Evolutionary conservation across 495 filamentous ascomycete genomes (phyloP).

Genomic region (Antarctomyces pellizariae): DNA sequence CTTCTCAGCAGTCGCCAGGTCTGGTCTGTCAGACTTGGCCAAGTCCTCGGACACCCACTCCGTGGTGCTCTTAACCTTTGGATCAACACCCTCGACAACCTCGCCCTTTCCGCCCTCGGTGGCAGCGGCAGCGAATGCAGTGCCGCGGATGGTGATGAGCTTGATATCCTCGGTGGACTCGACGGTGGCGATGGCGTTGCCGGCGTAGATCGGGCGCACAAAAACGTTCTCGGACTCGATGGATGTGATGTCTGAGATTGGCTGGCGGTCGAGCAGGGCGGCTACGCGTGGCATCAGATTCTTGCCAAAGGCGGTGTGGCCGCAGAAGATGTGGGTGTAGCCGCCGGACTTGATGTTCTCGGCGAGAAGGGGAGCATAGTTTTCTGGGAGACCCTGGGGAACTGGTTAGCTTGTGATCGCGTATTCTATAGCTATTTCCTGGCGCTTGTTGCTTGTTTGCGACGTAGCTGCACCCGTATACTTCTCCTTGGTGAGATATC

Average conservation of each 20-base stretch:
- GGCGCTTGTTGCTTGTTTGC: neutral
- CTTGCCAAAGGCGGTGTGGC: conserved; percentile 94
- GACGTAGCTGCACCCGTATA: neutral
- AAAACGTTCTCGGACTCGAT: conserved; percentile 88
- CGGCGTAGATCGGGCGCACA: conserved; percentile 90
- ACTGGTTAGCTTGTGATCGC: too few relatives aligned
- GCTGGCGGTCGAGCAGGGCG: conserved; percentile 79
- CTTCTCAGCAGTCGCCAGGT: conserved; percentile 63
- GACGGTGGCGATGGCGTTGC: conserved; percentile 93
- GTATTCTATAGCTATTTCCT: neutral
- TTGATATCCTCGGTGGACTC: conserved; percentile 74
- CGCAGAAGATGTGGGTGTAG: conserved; percentile 74
- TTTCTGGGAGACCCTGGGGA: conserved; percentile 76
- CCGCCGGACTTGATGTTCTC: conserved; percentile 90
- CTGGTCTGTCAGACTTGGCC: conserved; percentile 81
- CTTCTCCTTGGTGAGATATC: conserved; percentile 3
- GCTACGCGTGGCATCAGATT: conserved; percentile 83
- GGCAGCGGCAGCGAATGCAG: conserved; percentile 50
- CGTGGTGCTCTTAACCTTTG: conserved; percentile 41
- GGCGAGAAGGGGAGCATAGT: conserved; percentile 74
- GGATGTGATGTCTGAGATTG: conserved; percentile 72
- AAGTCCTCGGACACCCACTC: conserved; percentile 93
- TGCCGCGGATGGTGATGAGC: conserved; percentile 77
- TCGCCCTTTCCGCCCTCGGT: conserved; percentile 27
- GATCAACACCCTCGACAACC: conserved; percentile 43